Conservation (phyloP, 495 filamentous ascomycete genomes). For the Talaromyces stipitatus region DNA sequence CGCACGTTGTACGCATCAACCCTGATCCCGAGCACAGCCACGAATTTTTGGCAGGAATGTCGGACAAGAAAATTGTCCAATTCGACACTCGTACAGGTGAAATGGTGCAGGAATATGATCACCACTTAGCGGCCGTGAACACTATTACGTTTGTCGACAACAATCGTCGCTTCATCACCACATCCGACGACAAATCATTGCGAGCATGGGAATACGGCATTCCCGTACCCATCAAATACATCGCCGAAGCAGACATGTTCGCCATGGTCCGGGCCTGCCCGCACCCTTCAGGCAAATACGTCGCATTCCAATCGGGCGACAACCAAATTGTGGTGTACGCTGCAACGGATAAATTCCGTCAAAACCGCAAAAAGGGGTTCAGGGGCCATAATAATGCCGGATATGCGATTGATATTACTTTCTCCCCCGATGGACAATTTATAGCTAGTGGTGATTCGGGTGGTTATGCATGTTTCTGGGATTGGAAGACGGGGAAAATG, state of each 20-base stretch:
- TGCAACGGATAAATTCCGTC: conserved; percentile 86
- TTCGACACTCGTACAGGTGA: conserved; percentile 84
- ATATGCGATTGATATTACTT: conserved; percentile 82
- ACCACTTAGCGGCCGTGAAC: conserved; percentile 95
- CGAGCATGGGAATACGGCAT: conserved; percentile 98
- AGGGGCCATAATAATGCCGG: conserved; percentile 92
- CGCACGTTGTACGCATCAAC: conserved; percentile 92
- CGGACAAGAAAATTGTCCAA: conserved; percentile 97
- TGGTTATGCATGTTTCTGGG: conserved; percentile 93
- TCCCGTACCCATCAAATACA: conserved; percentile 82
- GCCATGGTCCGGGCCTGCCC: conserved; percentile 70
- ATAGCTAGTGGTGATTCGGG: conserved; percentile 74
- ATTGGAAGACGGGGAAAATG: conserved; percentile 98
- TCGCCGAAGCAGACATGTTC: conserved; percentile 96
- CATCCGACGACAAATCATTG: conserved; percentile 91
- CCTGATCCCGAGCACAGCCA: conserved; percentile 65
- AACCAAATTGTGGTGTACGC: conserved; percentile 97
- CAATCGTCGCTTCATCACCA: conserved; percentile 93
- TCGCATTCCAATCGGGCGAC: conserved; percentile 85
- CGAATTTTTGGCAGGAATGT: conserved; percentile 94
- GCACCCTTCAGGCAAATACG: conserved; percentile 86
- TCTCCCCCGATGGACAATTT: conserved; percentile 87
- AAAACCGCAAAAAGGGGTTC: conserved; percentile 95
- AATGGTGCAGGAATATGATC: conserved; percentile 94
- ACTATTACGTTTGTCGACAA: conserved; percentile 95